phyloP scores from a whole-genome alignment of 805 yeast genomes.

The Yamadazyma kitorensis region DNA sequence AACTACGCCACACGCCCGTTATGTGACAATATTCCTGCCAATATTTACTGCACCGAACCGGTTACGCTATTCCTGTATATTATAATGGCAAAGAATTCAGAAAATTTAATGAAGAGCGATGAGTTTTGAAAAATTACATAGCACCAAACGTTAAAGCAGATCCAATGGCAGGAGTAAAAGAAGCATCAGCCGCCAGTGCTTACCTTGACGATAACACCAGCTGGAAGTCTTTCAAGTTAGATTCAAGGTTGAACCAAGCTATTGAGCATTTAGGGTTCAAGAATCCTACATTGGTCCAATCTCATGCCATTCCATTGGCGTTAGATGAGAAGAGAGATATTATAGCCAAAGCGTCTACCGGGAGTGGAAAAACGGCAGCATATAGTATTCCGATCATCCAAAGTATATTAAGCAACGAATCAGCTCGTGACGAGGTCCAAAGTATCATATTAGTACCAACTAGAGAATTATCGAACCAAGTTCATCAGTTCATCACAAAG shows the following conservation, averaged over 20 bases:
- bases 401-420: slow-evolving; percentile 50
- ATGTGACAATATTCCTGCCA: slow-evolving; percentile 1
- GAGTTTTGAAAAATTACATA: no score
- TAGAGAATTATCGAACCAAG: slow-evolving; percentile 87
- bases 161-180: no score
- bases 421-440: slow-evolving; percentile 31
- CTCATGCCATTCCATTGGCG: slow-evolving; percentile 89
- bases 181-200: slow-evolving; percentile 56
- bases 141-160: no score
- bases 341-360: slow-evolving; percentile 91
- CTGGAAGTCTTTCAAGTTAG: slow-evolving; percentile 78
- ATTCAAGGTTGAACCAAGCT: slow-evolving; percentile 81
- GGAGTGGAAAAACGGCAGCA: slow-evolving; percentile 94
- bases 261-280: slow-evolving; percentile 74
- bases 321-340: slow-evolving; percentile 87
- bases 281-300: slow-evolving; percentile 87
- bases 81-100: no score
- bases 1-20: slow-evolving; percentile 74
- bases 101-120: no score
- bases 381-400: slow-evolving; percentile 86
- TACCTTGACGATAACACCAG: slow-evolving; percentile 67
- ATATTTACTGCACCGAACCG: no score
- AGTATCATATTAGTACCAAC: slow-evolving; percentile 89
- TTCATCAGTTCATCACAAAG: slow-evolving; percentile 63
- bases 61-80: no score